Evolutionary conservation across 176 grass and related monocot genomes (phyloP).

Genomic region (Rhipidocladum racemiflorum): DNA sequence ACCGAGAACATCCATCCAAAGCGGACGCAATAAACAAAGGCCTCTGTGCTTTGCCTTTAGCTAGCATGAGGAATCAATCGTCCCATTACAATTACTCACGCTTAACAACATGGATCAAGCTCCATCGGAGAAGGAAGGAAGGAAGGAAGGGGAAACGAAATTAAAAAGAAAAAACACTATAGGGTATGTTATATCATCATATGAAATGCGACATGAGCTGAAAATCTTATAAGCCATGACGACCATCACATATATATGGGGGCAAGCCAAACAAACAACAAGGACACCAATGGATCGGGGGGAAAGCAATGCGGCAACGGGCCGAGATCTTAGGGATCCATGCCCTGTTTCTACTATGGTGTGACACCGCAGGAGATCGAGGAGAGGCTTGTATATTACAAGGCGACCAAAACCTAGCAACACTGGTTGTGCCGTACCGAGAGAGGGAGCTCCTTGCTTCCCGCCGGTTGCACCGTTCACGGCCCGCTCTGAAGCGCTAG

Average conservation of each 20-base stretch:
- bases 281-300: conserved; percentile 18
- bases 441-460: not conserved
- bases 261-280: conserved; percentile 52
- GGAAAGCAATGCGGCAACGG: conserved; percentile 27
- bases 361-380: conserved; percentile 16
- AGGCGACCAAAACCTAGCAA: conserved; percentile 60
- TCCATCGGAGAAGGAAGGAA: not conserved
- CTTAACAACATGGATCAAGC: conserved; percentile 35
- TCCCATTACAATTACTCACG: conserved; percentile 37
- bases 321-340: conserved; percentile 27
- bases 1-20: conserved; percentile 29
- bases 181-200: conserved; percentile 34
- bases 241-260: conserved; percentile 43
- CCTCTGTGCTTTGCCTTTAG: conserved; percentile 46
- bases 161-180: conserved; percentile 10
- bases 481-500: not conserved
- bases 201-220: conserved; percentile 32
- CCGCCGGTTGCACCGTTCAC: not conserved
- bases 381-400: conserved; percentile 49
- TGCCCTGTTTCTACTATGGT: conserved; percentile 34
- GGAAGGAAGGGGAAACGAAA: no score
- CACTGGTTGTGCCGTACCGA: not conserved
- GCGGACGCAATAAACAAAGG: conserved; percentile 27
- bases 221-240: conserved; percentile 38
- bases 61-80: conserved; percentile 51